Percentiles rank a stretch among this genome's conserved stretches.
phyloP scores from a whole-genome alignment of 2,329 filamentous ascomycete species.

The Lachnellula cervina region DNA sequence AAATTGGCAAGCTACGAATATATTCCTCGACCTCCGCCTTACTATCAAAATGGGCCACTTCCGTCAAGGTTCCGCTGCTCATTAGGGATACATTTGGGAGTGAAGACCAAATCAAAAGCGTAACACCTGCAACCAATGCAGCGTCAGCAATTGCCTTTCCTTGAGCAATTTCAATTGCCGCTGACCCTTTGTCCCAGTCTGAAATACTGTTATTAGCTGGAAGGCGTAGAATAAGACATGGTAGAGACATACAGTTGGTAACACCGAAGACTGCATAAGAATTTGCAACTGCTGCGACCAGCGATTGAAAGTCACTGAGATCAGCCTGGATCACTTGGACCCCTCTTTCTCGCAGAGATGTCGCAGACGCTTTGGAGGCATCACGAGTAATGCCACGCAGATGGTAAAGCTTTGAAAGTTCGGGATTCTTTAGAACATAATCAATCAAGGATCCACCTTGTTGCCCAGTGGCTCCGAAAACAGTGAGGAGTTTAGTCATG shows the following conservation, averaged over 20 bases:
- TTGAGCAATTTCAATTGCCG: constrained; percentile 11
- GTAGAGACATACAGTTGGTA: constrained; percentile 38
- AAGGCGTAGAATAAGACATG: background rate
- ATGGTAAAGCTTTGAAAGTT: constrained; percentile 41
- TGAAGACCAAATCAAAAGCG: constrained; percentile 41
- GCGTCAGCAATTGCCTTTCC: constrained; percentile 42
- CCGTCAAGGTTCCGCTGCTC: constrained; percentile 33
- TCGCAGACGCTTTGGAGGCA: constrained; percentile 25
- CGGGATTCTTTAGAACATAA: constrained; percentile 40
- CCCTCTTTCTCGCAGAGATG: constrained; percentile 31
- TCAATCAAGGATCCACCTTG: constrained; percentile 47
- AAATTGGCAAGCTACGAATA: constrained; percentile 36
- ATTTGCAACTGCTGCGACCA: constrained; percentile 38
- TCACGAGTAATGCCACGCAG: constrained; percentile 44
- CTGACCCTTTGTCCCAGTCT: background rate
- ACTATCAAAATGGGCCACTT: constrained; percentile 32
- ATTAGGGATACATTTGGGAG: constrained; percentile 35
- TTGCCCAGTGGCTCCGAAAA: constrained; percentile 49
- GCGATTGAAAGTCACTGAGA: constrained; percentile 39
- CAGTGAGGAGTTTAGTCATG: constrained; percentile 34
- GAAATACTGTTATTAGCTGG: too few relatives aligned
- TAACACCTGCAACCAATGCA: constrained; percentile 35
- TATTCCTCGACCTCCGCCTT: constrained; percentile 33
- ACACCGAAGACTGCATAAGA: constrained; percentile 46
- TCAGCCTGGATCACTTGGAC: constrained; percentile 39